Base-by-base conservation (phyloP, 2,329 filamentous ascomycete species). In the Sporothrix mexicana region DNA sequence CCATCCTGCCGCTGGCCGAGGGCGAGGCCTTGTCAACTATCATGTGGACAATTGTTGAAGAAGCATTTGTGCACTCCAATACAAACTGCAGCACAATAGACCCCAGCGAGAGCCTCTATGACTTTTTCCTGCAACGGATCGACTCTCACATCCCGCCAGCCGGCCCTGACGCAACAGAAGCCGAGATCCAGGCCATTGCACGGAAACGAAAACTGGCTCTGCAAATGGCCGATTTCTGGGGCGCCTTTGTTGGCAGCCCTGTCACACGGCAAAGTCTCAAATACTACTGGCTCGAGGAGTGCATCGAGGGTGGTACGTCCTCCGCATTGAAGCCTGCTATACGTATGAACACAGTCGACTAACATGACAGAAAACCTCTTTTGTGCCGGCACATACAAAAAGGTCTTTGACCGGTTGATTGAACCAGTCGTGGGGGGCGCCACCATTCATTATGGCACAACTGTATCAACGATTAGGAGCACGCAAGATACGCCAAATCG, bases 201-300 rank as follows among this genome's bases (percentile, higher is more conserved):
- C 80, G 1, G 81, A 82, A 36, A 17, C 69, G 43, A 41, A 77
- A 80, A 17, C 80, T 83, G 12, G 79, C 88, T 23, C 79, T 87
- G 69, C 85, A 88, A 74, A 81, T 88, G 78, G 87, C 88, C 2
- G 87, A 91, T 76, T 85, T 89, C 77, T 93, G 92, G 91, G 92
- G 92, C 1, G 87, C 88, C 0, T 94, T 92, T 78, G 86, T 93
- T 6, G 92, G 92, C 15, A 91, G 87, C 73, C 86, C 88, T 0
- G 83, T 92, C 9, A 81, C 84, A 70, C 86, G 78, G 36, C 92
- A 94, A 79, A 93, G 91, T 76, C 82, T 94, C 45, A 92, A 90
- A 81, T 94, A 89, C 81, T 92, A 93, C 79, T 93, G 91, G 91
- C 79, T 94, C 5, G 92, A 94, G 78, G 91, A 94, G 80, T 93